Base-by-base conservation (phyloP, 1,139 yeast genomes). In the Nakaseomyces delphensis region DNA sequence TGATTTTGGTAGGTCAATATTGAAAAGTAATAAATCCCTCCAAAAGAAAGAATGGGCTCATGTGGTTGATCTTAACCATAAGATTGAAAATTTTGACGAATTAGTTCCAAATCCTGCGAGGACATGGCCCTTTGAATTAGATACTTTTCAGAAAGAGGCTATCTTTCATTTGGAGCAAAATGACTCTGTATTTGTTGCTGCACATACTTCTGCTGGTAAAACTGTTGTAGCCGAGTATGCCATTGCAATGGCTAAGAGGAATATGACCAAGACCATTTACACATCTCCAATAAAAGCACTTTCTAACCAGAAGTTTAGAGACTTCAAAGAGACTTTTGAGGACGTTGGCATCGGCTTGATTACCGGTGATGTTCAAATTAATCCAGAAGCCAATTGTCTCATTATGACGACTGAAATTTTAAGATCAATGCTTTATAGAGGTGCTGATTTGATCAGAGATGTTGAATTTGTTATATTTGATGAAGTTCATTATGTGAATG, bases 341-440 rank as follows among this genome's bases (percentile, higher is more conserved):
- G 83, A 76, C 49, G 75, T 75, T 39, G 97, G 89, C 56, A 94
- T 93, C 29, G 99, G 99, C 24, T 73, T 91, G 45, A 82, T 91
- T 64, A 91, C 99, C 0, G 99, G 99, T 59, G 99, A 91, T 69
- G 97, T 93, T 21, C 95, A 91, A 51, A 89, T 93, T 48, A 93
- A 93, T 56, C 95, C 98, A 0, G 97, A 91, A 48, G 98, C 97
- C 0, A 83, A 87, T 49, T 93, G 98, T 63, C 69, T 91, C 52
- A 91, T 91, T 45, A 91, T 91, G 99, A 91, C 99, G 1, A 91
- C 99, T 0, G 99, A 91, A 64, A 87, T 91, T 67, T 70, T 91
- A 51, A 71, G 99, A 56, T 82, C 94, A 10, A 91, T 91, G 99
- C 73, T 91, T 38, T 91, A 91, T 59, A 73, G 96, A 58, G 99